Evolutionary conservation across 148 eudicot species (phyloP).

Genomic region (Rhododendron mucronatum): DNA sequence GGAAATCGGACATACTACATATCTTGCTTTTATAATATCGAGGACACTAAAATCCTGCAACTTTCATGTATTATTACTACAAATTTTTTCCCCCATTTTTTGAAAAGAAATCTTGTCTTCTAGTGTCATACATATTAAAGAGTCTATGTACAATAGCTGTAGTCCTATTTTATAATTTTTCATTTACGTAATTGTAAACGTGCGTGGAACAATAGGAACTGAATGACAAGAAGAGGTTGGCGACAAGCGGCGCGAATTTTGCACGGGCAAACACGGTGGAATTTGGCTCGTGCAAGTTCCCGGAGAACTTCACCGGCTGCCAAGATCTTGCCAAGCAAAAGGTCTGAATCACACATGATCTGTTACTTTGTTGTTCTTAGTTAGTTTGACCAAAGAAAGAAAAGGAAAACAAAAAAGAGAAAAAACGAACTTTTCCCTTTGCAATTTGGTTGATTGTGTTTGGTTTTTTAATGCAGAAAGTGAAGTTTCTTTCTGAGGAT

Average conservation of each 20-base stretch:
- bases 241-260: constrained; percentile 91
- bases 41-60: neutral
- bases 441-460: neutral
- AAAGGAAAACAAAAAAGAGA: neutral
- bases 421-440: neutral
- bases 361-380: neutral
- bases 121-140: neutral
- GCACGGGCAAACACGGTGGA: constrained; percentile 88
- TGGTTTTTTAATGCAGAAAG: constrained; percentile 62
- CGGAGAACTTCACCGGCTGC: constrained; percentile 99
- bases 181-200: neutral
- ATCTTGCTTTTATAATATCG: neutral
- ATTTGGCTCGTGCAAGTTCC: constrained; percentile 95
- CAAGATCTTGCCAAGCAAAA: constrained; percentile 96
- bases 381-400: neutral
- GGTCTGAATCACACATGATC: constrained; percentile 27
- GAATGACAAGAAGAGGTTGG: constrained; percentile 97
- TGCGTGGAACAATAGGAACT: constrained; percentile 48
- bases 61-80: neutral
- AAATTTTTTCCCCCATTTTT: no score
- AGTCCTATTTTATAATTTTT: neutral
- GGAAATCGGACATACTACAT: neutral
- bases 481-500: constrained; percentile 80
- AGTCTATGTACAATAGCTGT: neutral
- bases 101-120: neutral